phyloP scores from a whole-genome alignment of 345 rosid genomes.

The Gossypium thurberi region DNA sequence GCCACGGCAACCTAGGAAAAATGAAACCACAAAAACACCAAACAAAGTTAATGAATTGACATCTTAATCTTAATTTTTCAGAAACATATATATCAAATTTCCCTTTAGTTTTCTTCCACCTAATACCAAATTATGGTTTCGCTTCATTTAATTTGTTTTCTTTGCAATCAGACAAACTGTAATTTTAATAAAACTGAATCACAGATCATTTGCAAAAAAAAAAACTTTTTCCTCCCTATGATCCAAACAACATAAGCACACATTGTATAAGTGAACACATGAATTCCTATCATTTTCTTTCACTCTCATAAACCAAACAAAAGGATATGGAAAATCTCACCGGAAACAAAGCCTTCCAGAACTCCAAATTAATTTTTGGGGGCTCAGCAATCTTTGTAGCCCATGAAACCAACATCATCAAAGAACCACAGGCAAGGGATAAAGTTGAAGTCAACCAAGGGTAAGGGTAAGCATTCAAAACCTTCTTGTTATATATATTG shows the following conservation, averaged over 20 bases:
- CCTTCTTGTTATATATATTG: constrained; percentile 97
- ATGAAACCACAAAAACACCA: background rate
- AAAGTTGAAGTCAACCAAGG: constrained; percentile 99
- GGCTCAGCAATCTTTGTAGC: constrained; percentile 74
- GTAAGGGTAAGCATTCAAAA: constrained; percentile 85
- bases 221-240: background rate
- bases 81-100: background rate
- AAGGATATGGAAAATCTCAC: constrained; percentile 47
- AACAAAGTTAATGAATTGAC: background rate
- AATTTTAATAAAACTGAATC: constrained; percentile 16
- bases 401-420: constrained; percentile 95
- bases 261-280: background rate
- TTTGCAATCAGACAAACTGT: constrained; percentile 45
- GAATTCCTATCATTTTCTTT: constrained; percentile 10
- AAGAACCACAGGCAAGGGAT: constrained; percentile 89
- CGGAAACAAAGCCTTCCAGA: constrained; percentile 93
- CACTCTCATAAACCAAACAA: constrained; percentile 23
- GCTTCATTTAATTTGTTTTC: constrained; percentile 16
- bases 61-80: background rate
- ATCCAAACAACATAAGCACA: constrained; percentile 17
- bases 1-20: constrained; percentile 86
- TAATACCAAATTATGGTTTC: constrained; percentile 12
- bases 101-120: background rate
- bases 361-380: constrained; percentile 78
- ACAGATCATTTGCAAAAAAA: background rate